A percentile compares a stretch with the other conserved stretches of the same genome.
phyloP scores from a whole-genome alignment of 331 rosid genomes.

The Telfairia occidentalis region DNA sequence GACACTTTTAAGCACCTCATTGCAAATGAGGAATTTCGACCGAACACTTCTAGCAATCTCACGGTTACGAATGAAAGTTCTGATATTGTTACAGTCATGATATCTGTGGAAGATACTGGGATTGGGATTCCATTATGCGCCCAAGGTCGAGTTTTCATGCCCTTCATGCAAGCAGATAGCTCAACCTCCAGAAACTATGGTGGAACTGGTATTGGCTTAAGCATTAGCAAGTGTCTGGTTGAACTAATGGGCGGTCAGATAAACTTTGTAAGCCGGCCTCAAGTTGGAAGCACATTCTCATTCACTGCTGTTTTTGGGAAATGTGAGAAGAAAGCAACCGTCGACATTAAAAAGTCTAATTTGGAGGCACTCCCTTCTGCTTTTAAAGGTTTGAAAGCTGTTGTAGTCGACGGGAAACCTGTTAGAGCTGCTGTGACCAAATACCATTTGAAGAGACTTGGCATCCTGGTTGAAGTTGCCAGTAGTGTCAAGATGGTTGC shows the following conservation, averaged over 20 bases:
- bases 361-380: conserved; percentile 71
- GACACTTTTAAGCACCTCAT: conserved; percentile 59
- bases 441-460: conserved; percentile 91
- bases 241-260: conserved; percentile 95
- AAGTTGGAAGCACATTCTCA: conserved; percentile 85
- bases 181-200: conserved; percentile 93
- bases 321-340: conserved; percentile 32
- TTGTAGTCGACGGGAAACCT: conserved; percentile 74
- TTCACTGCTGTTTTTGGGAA: conserved; percentile 62
- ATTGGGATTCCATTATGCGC: conserved; percentile 75
- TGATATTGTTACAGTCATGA: conserved; percentile 60
- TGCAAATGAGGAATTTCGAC: conserved; percentile 45
- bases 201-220: conserved; percentile 96
- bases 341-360: conserved; percentile 45
- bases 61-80: conserved; percentile 28
- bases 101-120: conserved; percentile 92
- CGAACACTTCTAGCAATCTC: conserved; percentile 33
- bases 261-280: conserved; percentile 59
- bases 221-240: conserved; percentile 91
- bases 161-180: conserved; percentile 97
- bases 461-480: conserved; percentile 55
- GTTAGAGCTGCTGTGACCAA: conserved; percentile 91
- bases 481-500: conserved; percentile 45
- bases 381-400: conserved; percentile 65
- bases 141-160: conserved; percentile 74